These are phyloP conservation scores for Populus hybrid DNA, from an alignment of 441 rosid genomes.

Conservation along the genomic window DNA sequence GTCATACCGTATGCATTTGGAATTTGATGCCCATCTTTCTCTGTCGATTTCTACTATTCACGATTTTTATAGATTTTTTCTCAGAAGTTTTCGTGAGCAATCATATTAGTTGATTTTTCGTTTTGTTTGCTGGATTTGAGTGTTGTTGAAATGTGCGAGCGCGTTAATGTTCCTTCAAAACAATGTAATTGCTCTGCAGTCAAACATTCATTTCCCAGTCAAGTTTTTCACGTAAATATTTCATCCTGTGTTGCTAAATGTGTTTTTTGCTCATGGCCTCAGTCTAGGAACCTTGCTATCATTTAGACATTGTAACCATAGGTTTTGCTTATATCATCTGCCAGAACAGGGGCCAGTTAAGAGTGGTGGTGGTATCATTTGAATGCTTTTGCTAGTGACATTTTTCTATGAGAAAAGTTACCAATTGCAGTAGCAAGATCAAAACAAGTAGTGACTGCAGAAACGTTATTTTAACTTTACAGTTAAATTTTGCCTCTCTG, in stretches of 20 bases:
- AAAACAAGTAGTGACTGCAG: not conserved
- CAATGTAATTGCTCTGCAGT: not conserved
- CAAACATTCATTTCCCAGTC: not conserved
- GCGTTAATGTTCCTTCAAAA: not conserved
- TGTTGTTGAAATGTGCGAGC: not conserved
- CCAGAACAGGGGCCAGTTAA: too few relatives aligned
- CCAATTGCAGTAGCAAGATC: not conserved
- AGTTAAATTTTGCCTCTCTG: not conserved
- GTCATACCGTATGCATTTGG: not conserved
- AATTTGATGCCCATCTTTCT: not conserved
- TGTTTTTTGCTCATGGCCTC: not conserved
- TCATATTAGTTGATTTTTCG: not conserved
- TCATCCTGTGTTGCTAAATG: not conserved
- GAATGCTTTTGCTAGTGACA: slow-evolving; percentile 2
- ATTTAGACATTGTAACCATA: not conserved
- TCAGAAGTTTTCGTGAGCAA: not conserved
- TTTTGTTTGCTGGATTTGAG: not conserved
- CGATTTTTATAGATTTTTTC: not conserved
- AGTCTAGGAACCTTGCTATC: not conserved
- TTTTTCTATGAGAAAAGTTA: not conserved
- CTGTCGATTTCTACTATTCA: not conserved
- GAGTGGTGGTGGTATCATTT: not conserved
- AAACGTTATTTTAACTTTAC: not conserved
- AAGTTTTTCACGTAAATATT: not conserved
- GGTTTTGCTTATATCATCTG: too few relatives aligned